Evolutionary conservation across 2,329 filamentous ascomycete genomes (phyloP).

Genomic region (Colletotrichum neosansevieriae): DNA sequence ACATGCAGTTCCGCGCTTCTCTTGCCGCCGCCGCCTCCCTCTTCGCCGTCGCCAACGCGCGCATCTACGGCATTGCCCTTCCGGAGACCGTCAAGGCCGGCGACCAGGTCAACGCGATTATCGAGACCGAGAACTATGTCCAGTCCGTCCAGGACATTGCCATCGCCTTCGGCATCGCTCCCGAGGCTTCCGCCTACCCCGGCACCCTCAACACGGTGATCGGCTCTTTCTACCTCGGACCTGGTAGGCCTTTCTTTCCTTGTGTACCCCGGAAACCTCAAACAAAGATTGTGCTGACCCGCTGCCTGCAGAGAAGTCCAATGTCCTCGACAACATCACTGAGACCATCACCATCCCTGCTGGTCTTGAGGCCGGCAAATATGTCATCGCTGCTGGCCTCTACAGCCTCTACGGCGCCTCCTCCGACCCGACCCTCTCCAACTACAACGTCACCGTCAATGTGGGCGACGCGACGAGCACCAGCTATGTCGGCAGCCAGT

Average conservation of each 20-base stretch:
- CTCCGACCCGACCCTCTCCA: slow-evolving; percentile 38
- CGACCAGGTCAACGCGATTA: slow-evolving; percentile 48
- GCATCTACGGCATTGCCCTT: slow-evolving; percentile 57
- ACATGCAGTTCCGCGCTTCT: slow-evolving; percentile 43
- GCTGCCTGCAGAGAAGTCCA: slow-evolving; percentile 43
- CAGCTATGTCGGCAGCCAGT: slow-evolving; percentile 51
- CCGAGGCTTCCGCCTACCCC: slow-evolving; percentile 43
- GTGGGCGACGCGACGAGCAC: slow-evolving; percentile 45
- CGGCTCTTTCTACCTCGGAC: slow-evolving; percentile 52
- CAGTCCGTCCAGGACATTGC: slow-evolving; percentile 58
- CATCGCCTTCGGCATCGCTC: slow-evolving; percentile 55
- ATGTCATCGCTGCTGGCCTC: slow-evolving; percentile 45
- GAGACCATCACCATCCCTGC: slow-evolving; percentile 46
- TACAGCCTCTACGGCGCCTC: slow-evolving; percentile 47
- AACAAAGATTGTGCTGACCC: too few species aligned
- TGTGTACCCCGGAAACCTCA: neutral
- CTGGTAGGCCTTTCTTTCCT: slow-evolving; percentile 42
- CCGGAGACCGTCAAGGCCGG: slow-evolving; percentile 56
- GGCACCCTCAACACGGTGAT: slow-evolving; percentile 44
- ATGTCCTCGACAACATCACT: slow-evolving; percentile 44
- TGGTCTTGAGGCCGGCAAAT: slow-evolving; percentile 40
- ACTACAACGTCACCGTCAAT: slow-evolving; percentile 45
- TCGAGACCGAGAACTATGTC: slow-evolving; percentile 57
- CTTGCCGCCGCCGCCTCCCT: slow-evolving; percentile 43
- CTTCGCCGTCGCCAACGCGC: slow-evolving; percentile 48